Percentiles rank a stretch among this genome's conserved stretches.
Conservation (phyloP, 192 early-diverging fungal genomes). For the Backusella macrospora region DNA sequence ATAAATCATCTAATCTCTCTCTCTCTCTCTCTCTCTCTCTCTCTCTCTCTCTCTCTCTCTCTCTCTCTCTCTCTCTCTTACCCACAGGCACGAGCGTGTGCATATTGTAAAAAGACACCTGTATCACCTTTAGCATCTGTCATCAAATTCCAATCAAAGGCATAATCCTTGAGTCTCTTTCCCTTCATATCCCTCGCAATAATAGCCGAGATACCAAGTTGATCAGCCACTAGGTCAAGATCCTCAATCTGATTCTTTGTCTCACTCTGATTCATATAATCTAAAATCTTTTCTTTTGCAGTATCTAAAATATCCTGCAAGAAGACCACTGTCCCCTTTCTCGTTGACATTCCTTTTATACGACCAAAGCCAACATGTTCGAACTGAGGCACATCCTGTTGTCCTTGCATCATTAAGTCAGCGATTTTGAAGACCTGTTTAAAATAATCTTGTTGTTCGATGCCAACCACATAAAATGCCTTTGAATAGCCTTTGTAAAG, state of each 20-base stretch:
- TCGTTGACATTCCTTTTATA: slow-evolving; percentile 91
- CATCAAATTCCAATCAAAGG: slow-evolving; percentile 88
- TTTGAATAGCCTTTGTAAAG: slow-evolving; percentile 72
- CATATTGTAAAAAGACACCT: slow-evolving; percentile 95
- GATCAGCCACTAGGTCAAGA: slow-evolving; percentile 72
- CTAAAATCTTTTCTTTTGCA: slow-evolving; percentile 79
- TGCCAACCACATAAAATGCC: slow-evolving; percentile 86
- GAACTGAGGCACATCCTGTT: slow-evolving; percentile 47
- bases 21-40: not conserved
- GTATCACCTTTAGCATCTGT: slow-evolving; percentile 91
- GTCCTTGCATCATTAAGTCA: slow-evolving; percentile 51
- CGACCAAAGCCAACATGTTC: slow-evolving; percentile 89
- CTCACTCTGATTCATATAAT: slow-evolving; percentile 60
- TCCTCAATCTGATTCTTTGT: slow-evolving; percentile 27
- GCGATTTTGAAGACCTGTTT: slow-evolving; percentile 89
- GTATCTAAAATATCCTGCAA: slow-evolving; percentile 90
- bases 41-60: too few species aligned
- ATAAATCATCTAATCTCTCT: too few species aligned
- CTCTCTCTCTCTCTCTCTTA: slow-evolving; percentile 18
- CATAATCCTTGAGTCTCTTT: slow-evolving; percentile 89
- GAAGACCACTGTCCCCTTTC: slow-evolving; percentile 89
- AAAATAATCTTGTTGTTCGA: slow-evolving; percentile 83
- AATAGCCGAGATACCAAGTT: slow-evolving; percentile 87
- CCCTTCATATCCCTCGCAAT: slow-evolving; percentile 86
- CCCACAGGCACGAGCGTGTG: slow-evolving; percentile 91